Base-by-base conservation (phyloP, 176 grass and related monocot genomes). In the Cocos nucifera region DNA sequence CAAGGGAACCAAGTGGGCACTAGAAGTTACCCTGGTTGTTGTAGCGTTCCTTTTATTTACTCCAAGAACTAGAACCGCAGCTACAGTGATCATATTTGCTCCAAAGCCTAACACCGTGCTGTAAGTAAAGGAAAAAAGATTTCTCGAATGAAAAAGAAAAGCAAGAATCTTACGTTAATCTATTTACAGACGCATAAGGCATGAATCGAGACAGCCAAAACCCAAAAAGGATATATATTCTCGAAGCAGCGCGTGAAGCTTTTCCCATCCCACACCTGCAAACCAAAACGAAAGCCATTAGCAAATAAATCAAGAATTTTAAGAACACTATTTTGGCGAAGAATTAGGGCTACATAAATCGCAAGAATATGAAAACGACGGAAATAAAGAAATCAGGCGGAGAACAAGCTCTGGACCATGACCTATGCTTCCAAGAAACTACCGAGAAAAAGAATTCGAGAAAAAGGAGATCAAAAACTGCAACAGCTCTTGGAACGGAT, bases 191-290 rank as follows among this genome's bases (percentile, higher is more conserved):
- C 48, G 22, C 20, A 26, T 39, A 44, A 7, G 9, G 14, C 22
- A 58, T 28, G 1, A 4, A 61, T 12, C 0, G 0, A 6, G 52
- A 63, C 20, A 4, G 17, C 19, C 4, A 59, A 32, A 49, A 19
- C 15, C 27, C 59, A 19, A 53, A 26, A 79, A 96, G 80, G 86
- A 96, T 96, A 96, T 96, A 75, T 82, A 74, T 96, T 87, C 18
- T 84, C 68, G 72, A 96, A 96, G 74, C 82, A 90, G 50, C 80
- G 83, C 8, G 83, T 62, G 57, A 96, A 87, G 15, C 63, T 27
- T 56, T 60, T 75, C 69, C 80, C 83, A 59, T 87, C 78, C 91
- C 83, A 96, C 17, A 90, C 86, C 90, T 90, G 74, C 83, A 30
- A 64, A 53, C 35, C 35, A 44, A 44, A 25, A 19, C 17, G 15